phyloP scores from a whole-genome alignment of 2,329 filamentous ascomycete species.

The Westerdykella sp. region DNA sequence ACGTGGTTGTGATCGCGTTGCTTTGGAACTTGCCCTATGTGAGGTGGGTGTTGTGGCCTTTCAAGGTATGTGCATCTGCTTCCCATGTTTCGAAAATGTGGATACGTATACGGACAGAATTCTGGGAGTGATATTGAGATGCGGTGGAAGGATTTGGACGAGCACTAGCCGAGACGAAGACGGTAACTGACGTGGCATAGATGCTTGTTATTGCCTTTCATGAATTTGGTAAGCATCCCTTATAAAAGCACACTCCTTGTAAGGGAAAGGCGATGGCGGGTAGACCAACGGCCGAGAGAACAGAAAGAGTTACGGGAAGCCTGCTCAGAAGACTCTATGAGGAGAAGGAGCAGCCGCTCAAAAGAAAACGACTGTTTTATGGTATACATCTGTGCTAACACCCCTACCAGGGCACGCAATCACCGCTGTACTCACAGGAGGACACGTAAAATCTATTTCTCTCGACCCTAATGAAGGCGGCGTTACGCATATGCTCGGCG shows the following conservation, averaged over 20 bases:
- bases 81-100: not conserved
- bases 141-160: no score
- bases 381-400: not conserved
- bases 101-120: no score
- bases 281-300: no score
- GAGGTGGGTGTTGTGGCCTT: constrained; percentile 70
- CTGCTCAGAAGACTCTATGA: no score
- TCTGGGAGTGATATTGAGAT: no score
- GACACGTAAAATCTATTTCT: constrained; percentile 66
- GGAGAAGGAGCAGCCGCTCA: no score
- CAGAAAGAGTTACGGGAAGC: no score
- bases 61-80: constrained; percentile 53
- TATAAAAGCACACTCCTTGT: not conserved
- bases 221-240: constrained; percentile 49
- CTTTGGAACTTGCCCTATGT: constrained; percentile 76
- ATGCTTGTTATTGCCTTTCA: constrained; percentile 76
- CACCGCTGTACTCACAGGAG: constrained; percentile 65
- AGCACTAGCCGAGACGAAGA: not conserved
- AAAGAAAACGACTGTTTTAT: not conserved
- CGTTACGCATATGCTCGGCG: constrained; percentile 70
- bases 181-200: constrained; percentile 31
- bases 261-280: no score
- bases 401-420: constrained; percentile 67
- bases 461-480: constrained; percentile 72
- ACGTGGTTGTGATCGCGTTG: constrained; percentile 67